Conservation (phyloP, 177 flowering plant species). For the Vitis hybrid region DNA sequence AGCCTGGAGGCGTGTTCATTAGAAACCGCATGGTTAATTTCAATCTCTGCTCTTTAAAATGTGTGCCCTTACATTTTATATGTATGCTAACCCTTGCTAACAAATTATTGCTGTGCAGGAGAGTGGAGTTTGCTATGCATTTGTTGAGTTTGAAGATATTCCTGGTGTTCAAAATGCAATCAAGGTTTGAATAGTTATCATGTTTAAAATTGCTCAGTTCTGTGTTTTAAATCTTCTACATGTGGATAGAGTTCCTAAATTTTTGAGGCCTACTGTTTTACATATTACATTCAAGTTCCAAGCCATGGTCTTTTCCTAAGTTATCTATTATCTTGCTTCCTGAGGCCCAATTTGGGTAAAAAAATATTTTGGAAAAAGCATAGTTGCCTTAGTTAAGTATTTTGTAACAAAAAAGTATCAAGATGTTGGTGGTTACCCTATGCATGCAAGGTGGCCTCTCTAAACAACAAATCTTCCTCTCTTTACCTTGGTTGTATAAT, state of each 20-base stretch:
- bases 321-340: too few relatives aligned
- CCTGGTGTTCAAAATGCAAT: slow-evolving; percentile 44
- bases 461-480: too few relatives aligned
- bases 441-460: too few relatives aligned
- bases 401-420: too few relatives aligned
- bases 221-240: not conserved
- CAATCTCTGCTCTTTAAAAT: not conserved
- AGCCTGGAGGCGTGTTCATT: slow-evolving; percentile 76
- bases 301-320: too few relatives aligned
- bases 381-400: too few relatives aligned
- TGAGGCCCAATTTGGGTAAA: too few relatives aligned
- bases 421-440: too few relatives aligned
- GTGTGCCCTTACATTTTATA: not conserved
- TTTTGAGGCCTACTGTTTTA: too few relatives aligned
- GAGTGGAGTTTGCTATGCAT: slow-evolving; percentile 57
- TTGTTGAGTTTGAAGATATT: slow-evolving; percentile 56
- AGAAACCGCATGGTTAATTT: slow-evolving; percentile 63
- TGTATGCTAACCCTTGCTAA: not conserved
- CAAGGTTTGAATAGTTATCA: slow-evolving; percentile 25
- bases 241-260: not conserved
- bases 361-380: too few relatives aligned
- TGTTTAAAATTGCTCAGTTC: not conserved
- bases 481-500: too few relatives aligned
- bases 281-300: too few relatives aligned
- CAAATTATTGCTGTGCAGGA: slow-evolving; percentile 29